Base-by-base conservation (phyloP, 2,329 filamentous ascomycete species). In the Verticillium dahliae region DNA sequence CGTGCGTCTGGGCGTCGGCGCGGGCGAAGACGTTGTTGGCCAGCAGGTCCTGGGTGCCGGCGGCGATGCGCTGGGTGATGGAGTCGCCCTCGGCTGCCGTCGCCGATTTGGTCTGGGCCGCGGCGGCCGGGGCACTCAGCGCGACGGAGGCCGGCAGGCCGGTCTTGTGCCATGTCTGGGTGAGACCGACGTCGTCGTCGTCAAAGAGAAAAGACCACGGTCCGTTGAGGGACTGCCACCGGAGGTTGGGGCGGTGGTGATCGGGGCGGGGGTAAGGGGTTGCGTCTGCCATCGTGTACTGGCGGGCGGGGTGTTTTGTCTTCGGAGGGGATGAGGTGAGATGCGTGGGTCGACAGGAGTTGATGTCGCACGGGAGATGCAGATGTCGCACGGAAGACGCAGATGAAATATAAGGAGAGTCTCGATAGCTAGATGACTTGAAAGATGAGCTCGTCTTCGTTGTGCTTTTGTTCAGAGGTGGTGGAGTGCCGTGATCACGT, bases 171-270 rank as follows among this genome's bases (percentile, higher is more conserved):
- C 86, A 90, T 52, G 72, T 68, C 33, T 80, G 70, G 4, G 68
- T 62, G 1, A 85, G 74, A 0, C 87, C 87, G 55, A 78, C 69
- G 67, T 90, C 85, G 58, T 81, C 75, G 67, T 90, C 87, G 70
- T 90, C 87, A 63, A 89, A 89, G 56, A 85, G 71, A 67, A 90
- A 86, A 61, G 80, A 77, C 87, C 87, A 90, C 6, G 78, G 74
- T 1, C 86, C 86, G 65, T 90, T 84, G 56, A 90, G 80, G 1
- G 82, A 83, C 50, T 75, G 71, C 87, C 87, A 90, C 56, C 75
- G 78, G 34, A 87, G 77, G 33, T 76, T 69, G 37, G 75, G 72
- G 60, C 86, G 85, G 60, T 81, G 70, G 71, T 89, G 89, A 73
- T 90, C 86, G 1, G 87, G 86, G 60, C 87, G 84, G 31, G 87